Evolutionary conservation across 768 basidiomycete species (phyloP).

Genomic region (Boletus insuetus): DNA sequence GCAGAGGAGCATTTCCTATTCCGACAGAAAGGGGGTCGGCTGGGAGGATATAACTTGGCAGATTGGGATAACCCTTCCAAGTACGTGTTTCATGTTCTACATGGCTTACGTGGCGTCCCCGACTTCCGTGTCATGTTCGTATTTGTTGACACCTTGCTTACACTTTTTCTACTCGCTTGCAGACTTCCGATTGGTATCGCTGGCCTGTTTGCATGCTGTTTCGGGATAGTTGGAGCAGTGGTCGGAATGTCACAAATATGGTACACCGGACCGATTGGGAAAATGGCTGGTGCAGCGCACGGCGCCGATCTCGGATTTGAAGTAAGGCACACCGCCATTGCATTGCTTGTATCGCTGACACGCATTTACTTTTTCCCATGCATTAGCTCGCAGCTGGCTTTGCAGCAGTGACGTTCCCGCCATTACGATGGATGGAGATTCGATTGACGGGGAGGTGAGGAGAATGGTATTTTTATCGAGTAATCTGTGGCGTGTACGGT

Average conservation of each 20-base stretch:
- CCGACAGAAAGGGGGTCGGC: constrained; percentile 35
- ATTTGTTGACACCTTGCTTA: too few species aligned
- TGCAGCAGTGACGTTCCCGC: constrained; percentile 45
- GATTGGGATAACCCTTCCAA: constrained; percentile 44
- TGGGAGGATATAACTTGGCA: constrained; percentile 51
- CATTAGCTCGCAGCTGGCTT: constrained; percentile 43
- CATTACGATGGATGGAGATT: constrained; percentile 51
- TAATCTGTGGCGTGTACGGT: background rate
- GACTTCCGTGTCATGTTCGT: too few species aligned
- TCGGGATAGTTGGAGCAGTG: constrained; percentile 47
- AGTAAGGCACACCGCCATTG: constrained; percentile 20
- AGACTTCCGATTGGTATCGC: constrained; percentile 50
- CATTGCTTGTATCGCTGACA: background rate
- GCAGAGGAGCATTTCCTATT: constrained; percentile 48
- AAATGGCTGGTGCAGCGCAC: constrained; percentile 36
- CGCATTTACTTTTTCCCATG: background rate
- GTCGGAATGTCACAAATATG: constrained; percentile 53
- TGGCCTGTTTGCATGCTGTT: constrained; percentile 44
- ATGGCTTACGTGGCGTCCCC: too few species aligned
- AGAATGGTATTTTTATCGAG: background rate
- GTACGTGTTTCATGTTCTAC: constrained; percentile 22
- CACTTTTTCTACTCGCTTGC: background rate
- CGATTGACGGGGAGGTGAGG: constrained; percentile 37
- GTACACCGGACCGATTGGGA: constrained; percentile 51
- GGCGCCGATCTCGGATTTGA: constrained; percentile 59